Conservation (phyloP, 768 basidiomycete species). For the Saitozyma podzolica region DNA sequence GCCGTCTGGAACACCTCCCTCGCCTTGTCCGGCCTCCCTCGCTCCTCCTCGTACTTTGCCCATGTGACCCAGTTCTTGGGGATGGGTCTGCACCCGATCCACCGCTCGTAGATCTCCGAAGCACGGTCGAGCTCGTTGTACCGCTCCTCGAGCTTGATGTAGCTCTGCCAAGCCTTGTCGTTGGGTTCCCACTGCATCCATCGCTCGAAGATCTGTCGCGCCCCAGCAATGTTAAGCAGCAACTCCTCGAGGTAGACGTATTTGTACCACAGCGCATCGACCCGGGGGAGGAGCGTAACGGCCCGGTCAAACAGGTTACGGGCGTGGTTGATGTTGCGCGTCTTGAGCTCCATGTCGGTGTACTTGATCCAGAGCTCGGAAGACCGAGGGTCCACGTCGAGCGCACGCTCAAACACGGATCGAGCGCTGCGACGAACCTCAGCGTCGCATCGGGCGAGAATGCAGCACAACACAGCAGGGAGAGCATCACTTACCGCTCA, state of each 20-base stretch:
- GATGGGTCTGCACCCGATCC: constrained; percentile 61
- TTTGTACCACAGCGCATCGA: constrained; percentile 95
- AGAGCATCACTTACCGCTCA: constrained; percentile 59
- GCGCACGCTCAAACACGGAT: constrained; percentile 92
- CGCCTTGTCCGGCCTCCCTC: constrained; percentile 66
- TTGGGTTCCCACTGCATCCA: constrained; percentile 99
- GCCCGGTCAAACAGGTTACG: constrained; percentile 96
- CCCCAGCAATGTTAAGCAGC: constrained; percentile 91
- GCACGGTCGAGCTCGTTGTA: constrained; percentile 90
- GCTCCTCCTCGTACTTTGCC: constrained; percentile 66
- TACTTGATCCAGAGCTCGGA: constrained; percentile 84
- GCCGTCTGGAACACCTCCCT: constrained; percentile 88
- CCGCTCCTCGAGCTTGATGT: constrained; percentile 94
- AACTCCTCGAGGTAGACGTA: constrained; percentile 98
- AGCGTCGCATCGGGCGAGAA: neutral
- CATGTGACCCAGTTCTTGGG: constrained; percentile 68
- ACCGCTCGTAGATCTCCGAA: constrained; percentile 79
- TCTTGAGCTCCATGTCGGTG: constrained; percentile 96
- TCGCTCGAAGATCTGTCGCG: constrained; percentile 94
- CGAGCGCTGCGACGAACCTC: constrained; percentile 59
- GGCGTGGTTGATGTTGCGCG: constrained; percentile 93
- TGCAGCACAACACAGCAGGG: too few relatives aligned
- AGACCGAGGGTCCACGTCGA: constrained; percentile 89
- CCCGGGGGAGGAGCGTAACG: constrained; percentile 90
- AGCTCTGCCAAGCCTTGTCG: constrained; percentile 99